These are phyloP conservation scores for Coniochaeta sp. DNA, from an alignment of 2,329 filamentous ascomycete species.

Conservation along the genomic window DNA sequence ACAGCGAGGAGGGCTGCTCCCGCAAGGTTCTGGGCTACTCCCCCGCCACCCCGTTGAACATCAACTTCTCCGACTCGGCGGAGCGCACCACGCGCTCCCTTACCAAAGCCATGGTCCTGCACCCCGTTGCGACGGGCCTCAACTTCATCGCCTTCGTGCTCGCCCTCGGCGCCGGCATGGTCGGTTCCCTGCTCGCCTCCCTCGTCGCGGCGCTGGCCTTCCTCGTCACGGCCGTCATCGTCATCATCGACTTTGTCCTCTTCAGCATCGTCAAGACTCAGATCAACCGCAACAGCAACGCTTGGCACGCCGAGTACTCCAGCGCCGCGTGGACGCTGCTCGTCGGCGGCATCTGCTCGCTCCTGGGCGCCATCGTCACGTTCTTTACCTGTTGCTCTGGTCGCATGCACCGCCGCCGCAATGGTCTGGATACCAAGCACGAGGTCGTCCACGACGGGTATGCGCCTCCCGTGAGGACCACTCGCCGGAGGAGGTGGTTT, in stretches of 20 bases:
- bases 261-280: slow-evolving; percentile 47
- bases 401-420: slow-evolving; percentile 28
- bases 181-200: slow-evolving; percentile 44
- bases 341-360: slow-evolving; percentile 44
- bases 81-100: slow-evolving; percentile 39
- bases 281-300: slow-evolving; percentile 37
- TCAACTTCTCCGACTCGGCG: slow-evolving; percentile 33
- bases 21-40: slow-evolving; percentile 46
- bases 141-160: slow-evolving; percentile 53
- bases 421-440: slow-evolving; percentile 5
- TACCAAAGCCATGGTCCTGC: slow-evolving; percentile 54
- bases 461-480: slow-evolving; percentile 4
- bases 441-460: slow-evolving; percentile 6
- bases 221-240: slow-evolving; percentile 33
- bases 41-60: slow-evolving; percentile 37
- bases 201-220: slow-evolving; percentile 42
- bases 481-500: slow-evolving; percentile 7
- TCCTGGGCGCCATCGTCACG: slow-evolving; percentile 49
- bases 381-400: slow-evolving; percentile 55
- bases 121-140: slow-evolving; percentile 51
- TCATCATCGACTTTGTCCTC: slow-evolving; percentile 49
- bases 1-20: slow-evolving; percentile 39
- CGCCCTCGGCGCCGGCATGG: slow-evolving; percentile 41
- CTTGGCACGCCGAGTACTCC: slow-evolving; percentile 40
- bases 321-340: slow-evolving; percentile 53